These are phyloP conservation scores for Paraphoma chrysanthemicola DNA, from an alignment of 2,329 filamentous ascomycete species.

Conservation along the genomic window DNA sequence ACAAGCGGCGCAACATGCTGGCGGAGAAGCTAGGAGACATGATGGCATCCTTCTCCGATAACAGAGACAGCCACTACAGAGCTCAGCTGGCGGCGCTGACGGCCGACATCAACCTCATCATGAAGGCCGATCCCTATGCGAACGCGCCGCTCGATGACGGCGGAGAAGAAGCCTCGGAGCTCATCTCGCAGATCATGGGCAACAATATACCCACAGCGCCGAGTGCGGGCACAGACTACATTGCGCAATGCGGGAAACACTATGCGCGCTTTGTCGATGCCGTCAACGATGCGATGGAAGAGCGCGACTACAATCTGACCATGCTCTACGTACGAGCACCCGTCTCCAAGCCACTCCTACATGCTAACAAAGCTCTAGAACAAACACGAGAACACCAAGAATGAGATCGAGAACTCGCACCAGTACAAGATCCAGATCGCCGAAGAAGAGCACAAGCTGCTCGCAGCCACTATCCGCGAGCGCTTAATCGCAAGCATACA, in stretches of 20 bases:
- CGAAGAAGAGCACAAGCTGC: constrained; percentile 66
- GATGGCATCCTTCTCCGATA: constrained; percentile 77
- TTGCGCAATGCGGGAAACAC: constrained; percentile 73
- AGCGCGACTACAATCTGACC: constrained; percentile 82
- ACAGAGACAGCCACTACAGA: constrained; percentile 83
- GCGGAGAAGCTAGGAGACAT: constrained; percentile 79
- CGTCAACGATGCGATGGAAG: constrained; percentile 86
- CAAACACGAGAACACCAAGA: constrained; percentile 62
- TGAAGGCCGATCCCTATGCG: constrained; percentile 82
- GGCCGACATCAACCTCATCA: constrained; percentile 84
- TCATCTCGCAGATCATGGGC: constrained; percentile 57
- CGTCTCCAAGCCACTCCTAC: neutral
- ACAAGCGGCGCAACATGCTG: constrained; percentile 85
- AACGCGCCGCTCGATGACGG: constrained; percentile 71
- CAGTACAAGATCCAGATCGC: constrained; percentile 68
- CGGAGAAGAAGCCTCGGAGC: constrained; percentile 70
- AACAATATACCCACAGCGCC: constrained; percentile 50
- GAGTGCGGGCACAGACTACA: constrained; percentile 72
- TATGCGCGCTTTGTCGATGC: constrained; percentile 87
- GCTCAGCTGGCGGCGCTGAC: constrained; percentile 92
- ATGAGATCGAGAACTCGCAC: constrained; percentile 63
- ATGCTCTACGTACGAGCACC: constrained; percentile 73
- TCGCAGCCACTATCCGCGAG: constrained; percentile 66
- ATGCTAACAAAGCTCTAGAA: constrained; percentile 52
- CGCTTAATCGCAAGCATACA: constrained; percentile 65